These are phyloP conservation scores for Colletotrichum coccodes DNA, from an alignment of 2,329 filamentous ascomycete species.

Conservation along the genomic window DNA sequence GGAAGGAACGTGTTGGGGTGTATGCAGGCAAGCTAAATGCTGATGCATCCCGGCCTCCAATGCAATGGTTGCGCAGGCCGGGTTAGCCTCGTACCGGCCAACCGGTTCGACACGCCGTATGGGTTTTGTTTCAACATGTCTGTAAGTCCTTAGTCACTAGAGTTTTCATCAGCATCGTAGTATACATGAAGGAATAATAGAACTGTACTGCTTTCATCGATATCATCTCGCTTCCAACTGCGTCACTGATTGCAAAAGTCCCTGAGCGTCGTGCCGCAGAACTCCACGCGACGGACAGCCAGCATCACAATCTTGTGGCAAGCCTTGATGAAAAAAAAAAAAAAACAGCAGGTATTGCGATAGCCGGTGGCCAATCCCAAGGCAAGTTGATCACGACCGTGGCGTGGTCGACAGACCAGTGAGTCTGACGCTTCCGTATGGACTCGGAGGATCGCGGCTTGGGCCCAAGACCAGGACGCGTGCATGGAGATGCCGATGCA, in stretches of 20 bases:
- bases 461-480: not conserved
- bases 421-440: not conserved
- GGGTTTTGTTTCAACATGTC: not conserved
- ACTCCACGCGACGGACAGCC: not conserved
- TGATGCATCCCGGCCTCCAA: not conserved
- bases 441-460: not conserved
- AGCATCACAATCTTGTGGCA: not conserved
- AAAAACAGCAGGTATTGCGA: not conserved
- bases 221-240: not conserved
- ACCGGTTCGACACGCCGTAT: not conserved
- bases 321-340: not conserved
- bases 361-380: not conserved
- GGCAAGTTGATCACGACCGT: not conserved
- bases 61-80: not conserved
- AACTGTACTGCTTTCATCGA: not conserved
- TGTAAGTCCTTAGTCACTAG: not conserved
- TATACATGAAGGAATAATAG: not conserved
- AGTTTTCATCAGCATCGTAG: not conserved
- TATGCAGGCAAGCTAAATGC: not conserved
- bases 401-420: no score
- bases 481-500: not conserved
- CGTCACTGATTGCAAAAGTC: not conserved
- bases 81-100: not conserved
- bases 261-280: not conserved
- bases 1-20: not conserved